These are phyloP conservation scores for Chaetomium sp. DNA, from an alignment of 2,329 filamentous ascomycete species.

Conservation along the genomic window DNA sequence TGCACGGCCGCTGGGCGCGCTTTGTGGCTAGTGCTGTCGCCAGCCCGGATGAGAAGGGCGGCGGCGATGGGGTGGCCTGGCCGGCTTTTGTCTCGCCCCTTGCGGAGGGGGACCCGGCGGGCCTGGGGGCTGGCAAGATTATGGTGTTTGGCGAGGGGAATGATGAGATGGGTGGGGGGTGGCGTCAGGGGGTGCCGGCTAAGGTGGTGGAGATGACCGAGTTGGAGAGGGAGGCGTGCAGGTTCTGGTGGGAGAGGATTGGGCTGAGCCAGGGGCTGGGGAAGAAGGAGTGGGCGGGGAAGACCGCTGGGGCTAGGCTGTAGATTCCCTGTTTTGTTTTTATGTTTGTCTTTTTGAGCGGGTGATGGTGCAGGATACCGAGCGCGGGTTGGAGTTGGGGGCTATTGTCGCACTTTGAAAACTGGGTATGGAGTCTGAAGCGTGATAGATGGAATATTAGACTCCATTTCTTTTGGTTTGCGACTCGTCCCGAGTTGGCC, in stretches of 20 bases:
- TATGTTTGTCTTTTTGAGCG: not conserved
- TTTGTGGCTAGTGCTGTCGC: slow-evolving; percentile 37
- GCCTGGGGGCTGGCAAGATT: slow-evolving; percentile 43
- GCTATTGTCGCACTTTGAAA: not conserved
- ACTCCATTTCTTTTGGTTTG: not conserved
- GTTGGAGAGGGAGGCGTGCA: slow-evolving; percentile 52
- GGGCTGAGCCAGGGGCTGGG: slow-evolving; percentile 50
- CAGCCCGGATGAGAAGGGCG: slow-evolving; percentile 12
- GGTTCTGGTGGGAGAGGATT: slow-evolving; percentile 63
- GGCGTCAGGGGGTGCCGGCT: slow-evolving; percentile 48
- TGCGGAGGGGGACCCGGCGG: not conserved
- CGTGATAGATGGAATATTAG: not conserved
- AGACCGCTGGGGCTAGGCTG: not conserved
- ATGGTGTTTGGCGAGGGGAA: slow-evolving; percentile 64
- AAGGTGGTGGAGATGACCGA: slow-evolving; percentile 47
- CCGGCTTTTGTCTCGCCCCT: slow-evolving; percentile 49
- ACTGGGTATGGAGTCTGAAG: not conserved
- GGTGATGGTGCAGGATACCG: not conserved
- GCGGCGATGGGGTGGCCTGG: slow-evolving; percentile 41
- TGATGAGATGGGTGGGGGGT: slow-evolving; percentile 49
- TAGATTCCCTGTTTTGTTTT: not conserved
- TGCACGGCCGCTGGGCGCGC: slow-evolving; percentile 49
- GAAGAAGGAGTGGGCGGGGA: slow-evolving; percentile 21
- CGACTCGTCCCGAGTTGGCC: not conserved
- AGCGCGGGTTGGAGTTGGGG: not conserved